Conservation (phyloP, 1,284 basidiomycete genomes). For the Austropuccinia psidii region DNA sequence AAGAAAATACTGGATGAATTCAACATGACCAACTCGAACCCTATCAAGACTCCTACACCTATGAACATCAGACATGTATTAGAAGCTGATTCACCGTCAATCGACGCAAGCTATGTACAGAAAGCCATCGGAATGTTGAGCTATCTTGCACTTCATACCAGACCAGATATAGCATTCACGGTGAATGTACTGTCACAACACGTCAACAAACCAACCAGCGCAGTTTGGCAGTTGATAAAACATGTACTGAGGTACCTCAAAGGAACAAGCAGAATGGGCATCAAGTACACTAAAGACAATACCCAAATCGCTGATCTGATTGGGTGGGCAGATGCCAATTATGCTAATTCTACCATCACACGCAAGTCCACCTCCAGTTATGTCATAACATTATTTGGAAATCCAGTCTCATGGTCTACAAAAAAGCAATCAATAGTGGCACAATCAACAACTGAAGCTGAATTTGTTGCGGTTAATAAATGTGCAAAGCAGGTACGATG, state of each 20-base stretch:
- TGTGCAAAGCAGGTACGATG: conserved; percentile 12
- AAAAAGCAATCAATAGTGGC: conserved; percentile 6
- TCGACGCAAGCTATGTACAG: background rate
- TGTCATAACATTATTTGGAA: background rate
- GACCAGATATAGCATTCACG: background rate
- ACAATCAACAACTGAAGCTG: conserved; percentile 1
- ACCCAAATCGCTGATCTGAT: background rate
- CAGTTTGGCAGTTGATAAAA: background rate
- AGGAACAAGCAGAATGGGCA: background rate
- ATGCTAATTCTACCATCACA: background rate
- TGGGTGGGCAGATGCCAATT: conserved; percentile 13
- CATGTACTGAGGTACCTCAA: background rate
- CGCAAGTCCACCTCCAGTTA: background rate
- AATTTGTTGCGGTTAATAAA: background rate
- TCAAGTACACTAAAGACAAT: background rate
- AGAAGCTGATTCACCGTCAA: background rate
- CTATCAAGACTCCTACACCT: background rate
- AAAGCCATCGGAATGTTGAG: background rate
- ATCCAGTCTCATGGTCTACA: background rate
- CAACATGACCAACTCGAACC: background rate
- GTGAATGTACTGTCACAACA: background rate
- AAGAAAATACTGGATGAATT: background rate
- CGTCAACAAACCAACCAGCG: background rate
- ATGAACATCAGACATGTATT: background rate
- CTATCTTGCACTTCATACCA: background rate